These are phyloP conservation scores for Anthracocystis panici-leucophaei DNA, from an alignment of 1,284 basidiomycete species.

Conservation along the genomic window DNA sequence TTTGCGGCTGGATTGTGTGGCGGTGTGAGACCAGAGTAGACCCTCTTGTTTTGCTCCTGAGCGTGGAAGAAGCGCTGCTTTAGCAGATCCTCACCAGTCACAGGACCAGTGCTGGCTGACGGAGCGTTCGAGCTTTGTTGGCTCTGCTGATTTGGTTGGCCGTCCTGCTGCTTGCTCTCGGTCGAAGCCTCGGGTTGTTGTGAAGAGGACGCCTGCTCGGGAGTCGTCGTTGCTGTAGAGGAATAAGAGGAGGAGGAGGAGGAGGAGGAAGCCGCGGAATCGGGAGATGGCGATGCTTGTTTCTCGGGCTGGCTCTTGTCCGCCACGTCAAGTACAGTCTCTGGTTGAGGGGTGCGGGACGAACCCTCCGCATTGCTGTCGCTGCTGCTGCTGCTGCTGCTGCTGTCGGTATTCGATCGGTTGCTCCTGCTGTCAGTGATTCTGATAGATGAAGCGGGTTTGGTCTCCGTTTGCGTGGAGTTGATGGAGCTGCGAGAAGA, in stretches of 20 bases:
- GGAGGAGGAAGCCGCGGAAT: not conserved
- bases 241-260: constrained; percentile 4
- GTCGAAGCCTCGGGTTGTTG: constrained; percentile 13
- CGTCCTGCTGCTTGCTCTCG: constrained; percentile 19
- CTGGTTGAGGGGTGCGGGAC: constrained; percentile 18
- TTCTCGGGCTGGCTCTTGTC: constrained; percentile 3
- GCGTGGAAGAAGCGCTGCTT: constrained; percentile 63
- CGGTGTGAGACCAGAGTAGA: constrained; percentile 36
- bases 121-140: constrained; percentile 7
- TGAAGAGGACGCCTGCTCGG: constrained; percentile 9
- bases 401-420: not conserved
- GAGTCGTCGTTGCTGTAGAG: constrained; percentile 4
- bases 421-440: constrained; percentile 28
- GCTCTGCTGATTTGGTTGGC: constrained; percentile 3
- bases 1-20: constrained; percentile 30
- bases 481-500: not conserved
- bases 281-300: constrained; percentile 1
- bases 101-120: constrained; percentile 13
- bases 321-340: constrained; percentile 25
- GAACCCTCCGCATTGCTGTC: constrained; percentile 6
- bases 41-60: constrained; percentile 56
- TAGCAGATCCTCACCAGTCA: constrained; percentile 52
- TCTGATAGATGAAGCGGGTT: constrained; percentile 10
- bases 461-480: not conserved
- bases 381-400: not conserved